These are phyloP conservation scores for Hypomyces rosellus DNA, from an alignment of 2,329 filamentous ascomycete species.

Conservation along the genomic window DNA sequence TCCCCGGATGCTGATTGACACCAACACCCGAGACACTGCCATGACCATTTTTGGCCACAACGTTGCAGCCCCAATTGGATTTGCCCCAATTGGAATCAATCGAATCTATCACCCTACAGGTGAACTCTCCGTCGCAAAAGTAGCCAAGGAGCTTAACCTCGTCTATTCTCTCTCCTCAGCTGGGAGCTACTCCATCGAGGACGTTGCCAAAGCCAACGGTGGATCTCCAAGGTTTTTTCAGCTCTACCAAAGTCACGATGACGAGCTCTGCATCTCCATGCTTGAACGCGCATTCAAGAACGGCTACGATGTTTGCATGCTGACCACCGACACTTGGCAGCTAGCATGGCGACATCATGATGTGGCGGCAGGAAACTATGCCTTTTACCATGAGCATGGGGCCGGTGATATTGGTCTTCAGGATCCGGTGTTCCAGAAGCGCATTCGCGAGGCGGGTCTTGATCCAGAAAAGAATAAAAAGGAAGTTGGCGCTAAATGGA, in stretches of 20 bases:
- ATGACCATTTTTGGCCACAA: conserved; percentile 55
- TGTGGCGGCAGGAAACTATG: conserved; percentile 55
- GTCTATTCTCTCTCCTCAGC: conserved; percentile 65
- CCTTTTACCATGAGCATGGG: conserved; percentile 54
- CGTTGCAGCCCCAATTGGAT: conserved; percentile 38
- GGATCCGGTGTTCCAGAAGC: conserved; percentile 53
- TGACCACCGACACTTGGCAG: conserved; percentile 66
- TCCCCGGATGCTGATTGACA: conserved; percentile 55
- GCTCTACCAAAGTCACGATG: conserved; percentile 64
- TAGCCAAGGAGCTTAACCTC: conserved; percentile 52
- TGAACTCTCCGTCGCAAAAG: conserved; percentile 56
- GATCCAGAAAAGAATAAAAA: conserved; percentile 38
- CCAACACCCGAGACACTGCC: conserved; percentile 49
- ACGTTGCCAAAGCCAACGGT: conserved; percentile 54
- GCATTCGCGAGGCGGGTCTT: conserved; percentile 44
- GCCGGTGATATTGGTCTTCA: conserved; percentile 48
- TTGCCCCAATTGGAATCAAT: conserved; percentile 66
- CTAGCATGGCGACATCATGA: conserved; percentile 64
- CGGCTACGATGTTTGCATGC: conserved; percentile 60
- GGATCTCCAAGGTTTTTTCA: conserved; percentile 62
- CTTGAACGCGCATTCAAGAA: conserved; percentile 53
- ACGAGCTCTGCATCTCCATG: conserved; percentile 60
- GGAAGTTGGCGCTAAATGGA: conserved; percentile 54
- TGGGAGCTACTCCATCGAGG: conserved; percentile 55
- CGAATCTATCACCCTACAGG: conserved; percentile 58